Evolutionary conservation across 139 green algal genomes (phyloP).

Genomic region (Chlamydomonas urium): DNA sequence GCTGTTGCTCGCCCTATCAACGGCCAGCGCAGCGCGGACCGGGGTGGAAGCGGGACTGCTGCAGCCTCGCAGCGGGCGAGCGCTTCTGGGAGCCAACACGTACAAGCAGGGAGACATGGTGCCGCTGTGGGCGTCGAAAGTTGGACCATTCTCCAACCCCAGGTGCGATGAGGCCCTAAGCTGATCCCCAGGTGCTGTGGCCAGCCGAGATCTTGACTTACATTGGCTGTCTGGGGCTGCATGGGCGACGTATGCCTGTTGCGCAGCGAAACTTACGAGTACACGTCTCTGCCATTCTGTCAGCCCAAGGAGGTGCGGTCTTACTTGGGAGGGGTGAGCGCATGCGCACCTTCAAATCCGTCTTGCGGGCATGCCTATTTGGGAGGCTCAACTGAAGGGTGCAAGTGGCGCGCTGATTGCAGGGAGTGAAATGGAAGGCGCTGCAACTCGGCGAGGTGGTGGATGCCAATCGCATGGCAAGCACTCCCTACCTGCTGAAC

Average conservation of each 20-base stretch:
- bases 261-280: constrained; percentile 90
- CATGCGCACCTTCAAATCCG: background rate
- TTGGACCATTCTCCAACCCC: constrained; percentile 73
- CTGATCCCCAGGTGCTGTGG: too few relatives aligned
- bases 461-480: constrained; percentile 70
- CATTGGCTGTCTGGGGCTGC: background rate
- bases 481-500: constrained; percentile 75
- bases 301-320: constrained; percentile 17
- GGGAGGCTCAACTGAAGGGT: constrained; percentile 45
- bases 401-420: constrained; percentile 46
- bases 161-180: constrained; percentile 39
- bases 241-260: background rate
- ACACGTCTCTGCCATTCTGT: constrained; percentile 90
- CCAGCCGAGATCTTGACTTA: constrained; percentile 6
- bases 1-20: too few relatives aligned
- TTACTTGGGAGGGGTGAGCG: too few relatives aligned
- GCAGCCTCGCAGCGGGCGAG: background rate
- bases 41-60: too few relatives aligned
- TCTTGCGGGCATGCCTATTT: constrained; percentile 34
- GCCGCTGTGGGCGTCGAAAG: constrained; percentile 73
- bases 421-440: constrained; percentile 78
- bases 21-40: too few relatives aligned
- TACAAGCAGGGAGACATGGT: constrained; percentile 46
- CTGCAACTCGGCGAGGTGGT: constrained; percentile 82
- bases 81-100: constrained; percentile 9